These are phyloP conservation scores for Colletotrichum spaethianum DNA, from an alignment of 2,329 filamentous ascomycete genomes.

Conservation along the genomic window DNA sequence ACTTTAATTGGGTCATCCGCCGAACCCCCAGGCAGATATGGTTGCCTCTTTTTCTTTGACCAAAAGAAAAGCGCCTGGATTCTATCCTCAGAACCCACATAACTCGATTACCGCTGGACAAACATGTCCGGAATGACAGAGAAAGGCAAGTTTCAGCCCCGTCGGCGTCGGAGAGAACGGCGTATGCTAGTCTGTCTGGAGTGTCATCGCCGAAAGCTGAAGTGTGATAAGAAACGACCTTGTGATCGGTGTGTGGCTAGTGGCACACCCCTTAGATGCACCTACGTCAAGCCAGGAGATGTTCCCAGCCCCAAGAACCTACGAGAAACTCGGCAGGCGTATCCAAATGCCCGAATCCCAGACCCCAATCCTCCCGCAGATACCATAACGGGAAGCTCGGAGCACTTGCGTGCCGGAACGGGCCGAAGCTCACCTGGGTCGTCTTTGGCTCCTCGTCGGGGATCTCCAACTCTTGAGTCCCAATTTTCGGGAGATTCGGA, in stretches of 20 bases:
- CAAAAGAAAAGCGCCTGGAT: neutral
- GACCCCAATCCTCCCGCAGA: neutral
- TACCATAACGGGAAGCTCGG: neutral
- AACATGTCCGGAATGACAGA: neutral
- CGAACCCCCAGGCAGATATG: neutral
- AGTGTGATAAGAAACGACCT: constrained; percentile 16
- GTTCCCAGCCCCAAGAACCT: neutral
- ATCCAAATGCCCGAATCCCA: neutral
- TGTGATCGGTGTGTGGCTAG: neutral
- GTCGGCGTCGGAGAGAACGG: constrained; percentile 22
- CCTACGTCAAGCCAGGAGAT: neutral
- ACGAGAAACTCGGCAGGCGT: neutral
- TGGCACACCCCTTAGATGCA: neutral
- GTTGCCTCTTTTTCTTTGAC: neutral
- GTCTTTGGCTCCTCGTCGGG: neutral
- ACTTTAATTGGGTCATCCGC: neutral
- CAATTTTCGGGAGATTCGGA: neutral
- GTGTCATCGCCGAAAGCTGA: constrained; percentile 28
- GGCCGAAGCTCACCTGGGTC: neutral
- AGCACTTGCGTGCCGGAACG: neutral
- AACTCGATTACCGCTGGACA: neutral
- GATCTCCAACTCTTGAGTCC: neutral
- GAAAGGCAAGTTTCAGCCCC: neutral
- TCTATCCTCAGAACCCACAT: neutral
- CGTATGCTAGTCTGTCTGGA: constrained; percentile 22